These are phyloP conservation scores for Starmerella etchellsii DNA, from an alignment of 805 yeast genomes.

Conservation along the genomic window DNA sequence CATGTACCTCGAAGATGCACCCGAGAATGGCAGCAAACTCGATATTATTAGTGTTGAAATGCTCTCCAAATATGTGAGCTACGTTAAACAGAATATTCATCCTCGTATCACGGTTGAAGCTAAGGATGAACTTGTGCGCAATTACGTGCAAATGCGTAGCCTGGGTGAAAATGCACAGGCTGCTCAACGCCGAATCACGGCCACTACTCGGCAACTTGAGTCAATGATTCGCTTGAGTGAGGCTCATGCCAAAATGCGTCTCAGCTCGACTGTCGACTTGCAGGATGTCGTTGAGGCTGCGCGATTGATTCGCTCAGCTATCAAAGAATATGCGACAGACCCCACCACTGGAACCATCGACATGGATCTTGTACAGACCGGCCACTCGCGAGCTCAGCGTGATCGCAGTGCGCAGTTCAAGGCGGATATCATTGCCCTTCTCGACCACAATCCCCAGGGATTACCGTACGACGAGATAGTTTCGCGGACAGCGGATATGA, in stretches of 20 bases:
- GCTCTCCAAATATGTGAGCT: conserved; percentile 77
- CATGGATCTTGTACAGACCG: conserved; percentile 94
- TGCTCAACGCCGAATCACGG: conserved; percentile 84
- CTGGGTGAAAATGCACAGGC: conserved; percentile 83
- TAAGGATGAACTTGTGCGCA: conserved; percentile 68
- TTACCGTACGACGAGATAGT: conserved; percentile 19
- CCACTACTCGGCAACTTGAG: conserved; percentile 94
- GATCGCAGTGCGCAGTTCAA: conserved; percentile 16
- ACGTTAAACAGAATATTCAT: conserved; percentile 72
- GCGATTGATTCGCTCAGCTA: conserved; percentile 80
- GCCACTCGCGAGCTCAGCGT: conserved; percentile 70
- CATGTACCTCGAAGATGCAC: conserved; percentile 80
- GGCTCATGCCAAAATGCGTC: conserved; percentile 95
- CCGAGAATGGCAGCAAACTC: conserved; percentile 52
- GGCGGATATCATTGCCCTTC: conserved; percentile 12
- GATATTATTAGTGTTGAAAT: conserved; percentile 78
- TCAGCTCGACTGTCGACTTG: conserved; percentile 55
- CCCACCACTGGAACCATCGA: conserved; percentile 94
- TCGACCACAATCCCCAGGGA: conserved; percentile 11
- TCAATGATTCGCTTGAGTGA: conserved; percentile 89
- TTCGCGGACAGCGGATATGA: conserved; percentile 16
- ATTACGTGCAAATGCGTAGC: conserved; percentile 87
- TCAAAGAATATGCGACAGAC: conserved; percentile 96
- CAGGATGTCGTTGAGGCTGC: conserved; percentile 89
- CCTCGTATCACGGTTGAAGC: conserved; percentile 77